A percentile compares a stretch with the other conserved stretches of the same genome.
Evolutionary conservation across 345 rosid genomes (phyloP).

Genomic region (Fremontodendron californicum): DNA sequence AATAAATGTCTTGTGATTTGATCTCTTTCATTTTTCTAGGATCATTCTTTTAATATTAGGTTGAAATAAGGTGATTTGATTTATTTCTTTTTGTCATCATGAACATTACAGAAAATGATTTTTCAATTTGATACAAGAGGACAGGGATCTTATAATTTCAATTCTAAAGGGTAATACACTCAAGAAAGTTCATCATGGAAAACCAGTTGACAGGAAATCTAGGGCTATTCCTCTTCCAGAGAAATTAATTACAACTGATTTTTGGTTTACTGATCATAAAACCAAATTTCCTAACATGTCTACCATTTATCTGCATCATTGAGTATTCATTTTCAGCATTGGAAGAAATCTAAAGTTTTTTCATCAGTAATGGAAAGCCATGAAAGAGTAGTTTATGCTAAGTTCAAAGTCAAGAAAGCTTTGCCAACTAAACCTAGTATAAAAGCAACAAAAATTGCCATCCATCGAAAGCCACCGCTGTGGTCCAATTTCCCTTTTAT

Average conservation of each 20-base stretch:
- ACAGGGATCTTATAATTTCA: too few relatives aligned
- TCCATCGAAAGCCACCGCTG: neutral
- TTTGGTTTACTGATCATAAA: too few relatives aligned
- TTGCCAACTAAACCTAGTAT: neutral
- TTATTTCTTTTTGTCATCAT: neutral
- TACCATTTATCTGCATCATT: neutral
- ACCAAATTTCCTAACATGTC: neutral
- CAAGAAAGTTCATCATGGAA: too few relatives aligned
- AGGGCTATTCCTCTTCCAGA: too few relatives aligned
- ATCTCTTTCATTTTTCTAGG: neutral
- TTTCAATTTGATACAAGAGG: too few relatives aligned
- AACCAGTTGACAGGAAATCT: too few relatives aligned
- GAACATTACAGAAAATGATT: too few relatives aligned
- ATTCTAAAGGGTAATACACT: too few relatives aligned
- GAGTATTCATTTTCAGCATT: neutral
- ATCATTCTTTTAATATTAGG: neutral
- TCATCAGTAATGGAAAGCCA: neutral
- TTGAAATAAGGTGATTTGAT: neutral
- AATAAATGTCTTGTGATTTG: neutral
- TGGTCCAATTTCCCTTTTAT: neutral
- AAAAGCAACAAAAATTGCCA: neutral
- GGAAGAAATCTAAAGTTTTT: neutral
- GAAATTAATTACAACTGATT: too few relatives aligned
- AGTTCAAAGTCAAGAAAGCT: neutral
- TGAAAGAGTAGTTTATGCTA: neutral